A percentile compares a stretch with the other conserved stretches of the same genome.
Conservation (phyloP, 306 rosid species). For the Neltuma alba region DNA sequence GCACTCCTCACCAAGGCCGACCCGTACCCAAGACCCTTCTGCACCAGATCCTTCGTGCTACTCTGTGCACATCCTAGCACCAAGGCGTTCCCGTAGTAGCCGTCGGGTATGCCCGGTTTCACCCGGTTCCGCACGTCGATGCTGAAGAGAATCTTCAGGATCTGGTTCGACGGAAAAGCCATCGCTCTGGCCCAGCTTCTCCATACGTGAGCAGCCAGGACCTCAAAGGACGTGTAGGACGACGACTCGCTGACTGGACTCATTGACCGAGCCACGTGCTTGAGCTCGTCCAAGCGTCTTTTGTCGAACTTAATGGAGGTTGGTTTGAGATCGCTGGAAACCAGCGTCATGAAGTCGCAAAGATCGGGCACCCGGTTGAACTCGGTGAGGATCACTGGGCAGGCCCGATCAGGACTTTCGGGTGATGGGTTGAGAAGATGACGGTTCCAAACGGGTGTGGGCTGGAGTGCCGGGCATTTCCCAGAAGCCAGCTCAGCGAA, state of each 20-base stretch:
- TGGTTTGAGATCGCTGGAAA: no score
- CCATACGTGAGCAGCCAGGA: constrained; percentile 82
- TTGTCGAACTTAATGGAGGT: constrained; percentile 47
- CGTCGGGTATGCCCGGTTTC: no score
- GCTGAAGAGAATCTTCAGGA: constrained; percentile 67
- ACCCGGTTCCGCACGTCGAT: no score
- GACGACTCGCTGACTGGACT: constrained; percentile 25
- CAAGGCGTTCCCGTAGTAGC: no score
- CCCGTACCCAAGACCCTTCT: constrained; percentile 54
- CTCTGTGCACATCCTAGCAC: no score
- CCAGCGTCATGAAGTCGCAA: no score
- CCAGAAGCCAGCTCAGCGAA: constrained; percentile 56
- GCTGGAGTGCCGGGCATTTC: constrained; percentile 11
- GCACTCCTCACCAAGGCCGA: constrained; percentile 61
- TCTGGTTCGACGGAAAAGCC: constrained; percentile 64
- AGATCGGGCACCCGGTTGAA: no score
- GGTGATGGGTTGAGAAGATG: constrained; percentile 46
- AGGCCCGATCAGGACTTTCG: neutral
- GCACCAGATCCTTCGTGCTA: constrained; percentile 55
- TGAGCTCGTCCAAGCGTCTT: constrained; percentile 43
- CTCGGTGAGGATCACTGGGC: no score
- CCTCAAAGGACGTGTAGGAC: constrained; percentile 74
- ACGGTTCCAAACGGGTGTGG: constrained; percentile 73
- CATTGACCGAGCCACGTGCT: constrained; percentile 41
- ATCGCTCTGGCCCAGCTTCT: constrained; percentile 85